phyloP scores from a whole-genome alignment of 2,329 filamentous ascomycete species.

The Pseudogymnoascus sp. region DNA sequence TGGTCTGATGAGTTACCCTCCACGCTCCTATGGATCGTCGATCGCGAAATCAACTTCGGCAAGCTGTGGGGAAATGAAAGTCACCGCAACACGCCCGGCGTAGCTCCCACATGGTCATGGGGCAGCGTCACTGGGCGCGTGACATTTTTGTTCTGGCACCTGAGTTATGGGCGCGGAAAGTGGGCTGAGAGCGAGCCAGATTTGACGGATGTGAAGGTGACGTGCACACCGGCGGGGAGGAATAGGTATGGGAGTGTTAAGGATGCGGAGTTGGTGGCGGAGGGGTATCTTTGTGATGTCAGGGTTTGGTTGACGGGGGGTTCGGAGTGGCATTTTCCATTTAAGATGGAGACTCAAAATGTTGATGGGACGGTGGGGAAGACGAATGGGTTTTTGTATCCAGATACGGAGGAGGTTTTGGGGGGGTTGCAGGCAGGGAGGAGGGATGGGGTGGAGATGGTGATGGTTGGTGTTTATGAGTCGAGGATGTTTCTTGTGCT shows the following conservation, averaged over 20 bases:
- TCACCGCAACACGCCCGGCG: neutral
- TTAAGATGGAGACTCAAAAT: neutral
- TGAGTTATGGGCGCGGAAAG: neutral
- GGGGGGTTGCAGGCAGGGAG: neutral
- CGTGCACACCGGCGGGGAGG: neutral
- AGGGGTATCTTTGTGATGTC: neutral
- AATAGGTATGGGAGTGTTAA: neutral
- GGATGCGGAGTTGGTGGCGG: neutral
- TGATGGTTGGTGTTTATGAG: neutral
- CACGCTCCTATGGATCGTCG: neutral
- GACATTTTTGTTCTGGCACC: neutral
- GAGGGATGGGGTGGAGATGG: constrained; percentile 5
- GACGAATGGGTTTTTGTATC: neutral
- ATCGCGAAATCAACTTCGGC: neutral
- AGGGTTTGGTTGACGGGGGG: neutral
- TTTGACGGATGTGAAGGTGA: neutral
- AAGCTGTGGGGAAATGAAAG: neutral
- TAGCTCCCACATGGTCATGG: neutral
- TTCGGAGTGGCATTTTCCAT: neutral
- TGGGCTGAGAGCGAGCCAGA: neutral
- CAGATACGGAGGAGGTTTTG: neutral
- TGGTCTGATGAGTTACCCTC: constrained; percentile 11
- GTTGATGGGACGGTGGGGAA: neutral
- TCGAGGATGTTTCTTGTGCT: neutral
- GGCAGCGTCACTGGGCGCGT: neutral